phyloP scores from a whole-genome alignment of 768 basidiomycete genomes.

The Pulveroboletus sp. region DNA sequence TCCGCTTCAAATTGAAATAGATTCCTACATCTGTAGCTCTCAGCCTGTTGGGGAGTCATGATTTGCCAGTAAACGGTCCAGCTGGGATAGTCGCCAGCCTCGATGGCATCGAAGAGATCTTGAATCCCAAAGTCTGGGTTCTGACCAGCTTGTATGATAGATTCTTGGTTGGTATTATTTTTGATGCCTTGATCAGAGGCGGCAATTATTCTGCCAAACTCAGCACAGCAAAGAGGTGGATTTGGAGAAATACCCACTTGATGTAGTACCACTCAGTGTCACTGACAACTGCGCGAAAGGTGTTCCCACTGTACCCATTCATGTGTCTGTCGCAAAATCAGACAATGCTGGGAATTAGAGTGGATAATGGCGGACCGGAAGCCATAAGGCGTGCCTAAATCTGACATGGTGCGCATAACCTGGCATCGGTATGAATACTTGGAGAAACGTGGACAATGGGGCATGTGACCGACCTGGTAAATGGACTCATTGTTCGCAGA shows the following conservation, averaged over 20 bases:
- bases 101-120: slow-evolving; percentile 56
- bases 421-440: too few relatives aligned
- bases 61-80: slow-evolving; percentile 61
- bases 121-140: slow-evolving; percentile 54
- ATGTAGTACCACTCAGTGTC: slow-evolving; percentile 54
- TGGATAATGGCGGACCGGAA: slow-evolving; percentile 33
- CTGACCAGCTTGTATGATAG: slow-evolving; percentile 36
- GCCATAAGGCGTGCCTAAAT: slow-evolving; percentile 56
- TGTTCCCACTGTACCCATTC: slow-evolving; percentile 52
- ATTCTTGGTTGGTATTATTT: slow-evolving; percentile 37
- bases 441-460: too few relatives aligned
- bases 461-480: slow-evolving; percentile 27
- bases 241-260: slow-evolving; percentile 35
- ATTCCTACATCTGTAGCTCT: slow-evolving; percentile 38
- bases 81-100: slow-evolving; percentile 48
- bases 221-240: not conserved
- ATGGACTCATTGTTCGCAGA: slow-evolving; percentile 46
- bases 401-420: slow-evolving; percentile 51
- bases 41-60: slow-evolving; percentile 50
- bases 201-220: slow-evolving; percentile 18
- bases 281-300: slow-evolving; percentile 43
- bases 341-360: too few relatives aligned
- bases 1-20: not conserved
- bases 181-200: slow-evolving; percentile 37
- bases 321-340: slow-evolving; percentile 35